Percentiles rank a stretch among this genome's conserved stretches.
phyloP scores from a whole-genome alignment of 257 asterid genomes.

The Leptodermis oblonga region DNA sequence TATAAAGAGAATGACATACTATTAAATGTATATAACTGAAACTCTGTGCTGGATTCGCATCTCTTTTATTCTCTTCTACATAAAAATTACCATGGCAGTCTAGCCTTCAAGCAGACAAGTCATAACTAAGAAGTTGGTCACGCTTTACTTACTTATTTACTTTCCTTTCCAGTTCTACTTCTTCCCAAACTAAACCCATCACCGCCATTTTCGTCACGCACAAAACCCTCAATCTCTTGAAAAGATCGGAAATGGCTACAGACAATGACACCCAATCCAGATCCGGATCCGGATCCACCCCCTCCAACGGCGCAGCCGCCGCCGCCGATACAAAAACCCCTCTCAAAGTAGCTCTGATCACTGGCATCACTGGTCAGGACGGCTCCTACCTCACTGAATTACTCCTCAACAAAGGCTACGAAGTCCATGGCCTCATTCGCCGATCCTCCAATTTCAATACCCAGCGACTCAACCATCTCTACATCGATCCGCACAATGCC shows the following conservation, averaged over 20 bases:
- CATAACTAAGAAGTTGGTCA: too few species aligned
- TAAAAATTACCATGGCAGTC: too few species aligned
- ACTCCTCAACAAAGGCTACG: constrained; percentile 68
- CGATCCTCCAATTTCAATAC: constrained; percentile 97
- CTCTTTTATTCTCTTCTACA: too few species aligned
- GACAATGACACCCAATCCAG: constrained; percentile 32
- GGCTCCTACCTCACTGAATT: constrained; percentile 95
- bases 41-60: too few species aligned
- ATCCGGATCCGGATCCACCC: constrained; percentile 31
- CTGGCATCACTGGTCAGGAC: constrained; percentile 98
- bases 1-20: too few species aligned
- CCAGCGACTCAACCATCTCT: constrained; percentile 91
- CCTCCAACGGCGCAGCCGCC: constrained; percentile 21
- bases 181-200: neutral
- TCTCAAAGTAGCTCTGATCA: constrained; percentile 77
- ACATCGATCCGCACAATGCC: constrained; percentile 96
- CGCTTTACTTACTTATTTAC: too few species aligned
- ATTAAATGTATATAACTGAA: too few species aligned
- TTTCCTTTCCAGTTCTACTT: too few species aligned
- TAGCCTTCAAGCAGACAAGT: too few species aligned
- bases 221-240: neutral
- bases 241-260: constrained; percentile 27
- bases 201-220: neutral
- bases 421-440: constrained; percentile 94
- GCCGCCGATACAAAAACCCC: neutral